A percentile compares a stretch with the other conserved stretches of the same genome.
Evolutionary conservation across 176 grass and related monocot species (phyloP).

Genomic region (Alopecurus myosuroides): DNA sequence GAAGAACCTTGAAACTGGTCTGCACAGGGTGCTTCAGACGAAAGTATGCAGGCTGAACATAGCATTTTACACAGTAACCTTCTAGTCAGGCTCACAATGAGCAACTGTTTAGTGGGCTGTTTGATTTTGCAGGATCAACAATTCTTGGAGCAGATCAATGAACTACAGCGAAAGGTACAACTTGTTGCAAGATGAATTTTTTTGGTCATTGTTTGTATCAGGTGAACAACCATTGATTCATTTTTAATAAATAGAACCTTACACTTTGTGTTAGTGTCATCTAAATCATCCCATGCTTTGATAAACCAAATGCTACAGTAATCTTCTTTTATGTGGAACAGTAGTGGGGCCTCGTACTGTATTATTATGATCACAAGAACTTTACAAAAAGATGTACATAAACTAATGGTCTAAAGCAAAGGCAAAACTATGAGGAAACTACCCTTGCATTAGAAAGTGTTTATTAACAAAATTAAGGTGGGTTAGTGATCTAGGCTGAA

Average conservation of each 20-base stretch:
- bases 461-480: background rate
- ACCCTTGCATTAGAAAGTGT: background rate
- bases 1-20: slow-evolving; percentile 74
- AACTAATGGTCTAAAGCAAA: background rate
- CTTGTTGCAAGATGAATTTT: background rate
- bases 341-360: background rate
- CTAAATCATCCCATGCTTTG: background rate
- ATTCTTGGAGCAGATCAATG: slow-evolving; percentile 78
- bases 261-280: background rate
- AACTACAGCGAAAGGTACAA: slow-evolving; percentile 70
- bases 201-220: background rate
- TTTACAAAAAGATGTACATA: background rate
- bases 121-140: slow-evolving; percentile 59
- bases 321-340: background rate
- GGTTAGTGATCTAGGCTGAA: background rate
- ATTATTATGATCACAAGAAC: background rate
- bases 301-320: background rate
- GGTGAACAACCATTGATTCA: background rate
- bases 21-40: slow-evolving; percentile 67
- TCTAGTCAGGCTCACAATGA: background rate
- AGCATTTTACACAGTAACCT: background rate
- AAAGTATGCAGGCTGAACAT: slow-evolving; percentile 44
- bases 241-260: background rate
- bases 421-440: background rate
- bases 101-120: background rate